These are phyloP conservation scores for Pneumocystis sp. DNA, from an alignment of 1,139 yeast genomes.

Conservation along the genomic window DNA sequence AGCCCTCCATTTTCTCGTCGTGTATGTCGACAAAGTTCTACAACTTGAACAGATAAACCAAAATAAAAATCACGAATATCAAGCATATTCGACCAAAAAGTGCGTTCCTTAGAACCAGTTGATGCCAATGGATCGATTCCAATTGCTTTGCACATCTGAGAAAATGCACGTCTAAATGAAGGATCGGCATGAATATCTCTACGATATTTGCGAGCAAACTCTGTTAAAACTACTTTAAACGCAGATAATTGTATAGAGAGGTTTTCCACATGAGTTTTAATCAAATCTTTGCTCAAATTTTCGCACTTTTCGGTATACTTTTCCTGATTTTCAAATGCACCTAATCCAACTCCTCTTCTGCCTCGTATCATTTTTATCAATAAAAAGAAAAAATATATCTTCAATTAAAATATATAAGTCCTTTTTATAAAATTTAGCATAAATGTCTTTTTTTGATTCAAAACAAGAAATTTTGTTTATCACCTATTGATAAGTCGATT, in stretches of 20 bases:
- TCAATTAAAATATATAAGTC: not conserved
- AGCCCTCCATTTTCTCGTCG: slow-evolving; percentile 68
- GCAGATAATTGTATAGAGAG: slow-evolving; percentile 27
- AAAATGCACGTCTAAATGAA: slow-evolving; percentile 53
- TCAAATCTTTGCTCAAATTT: slow-evolving; percentile 23
- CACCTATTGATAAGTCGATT: not conserved
- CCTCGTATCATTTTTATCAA: not conserved
- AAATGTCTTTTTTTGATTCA: too few relatives aligned
- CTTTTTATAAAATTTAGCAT: not conserved
- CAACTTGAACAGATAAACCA: slow-evolving; percentile 54
- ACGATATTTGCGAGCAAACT: slow-evolving; percentile 37
- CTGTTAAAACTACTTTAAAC: slow-evolving; percentile 26
- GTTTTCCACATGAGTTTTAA: slow-evolving; percentile 23
- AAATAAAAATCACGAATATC: slow-evolving; percentile 43
- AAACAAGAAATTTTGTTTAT: too few relatives aligned
- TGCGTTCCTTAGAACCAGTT: slow-evolving; percentile 25
- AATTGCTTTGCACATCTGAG: slow-evolving; percentile 57
- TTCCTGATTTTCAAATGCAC: slow-evolving; percentile 27
- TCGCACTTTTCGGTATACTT: slow-evolving; percentile 23
- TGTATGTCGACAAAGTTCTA: slow-evolving; percentile 60
- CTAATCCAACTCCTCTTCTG: slow-evolving; percentile 25
- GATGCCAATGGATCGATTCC: slow-evolving; percentile 72
- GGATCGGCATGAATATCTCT: slow-evolving; percentile 49
- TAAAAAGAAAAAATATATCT: not conserved
- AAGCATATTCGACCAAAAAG: slow-evolving; percentile 24